phyloP scores from a whole-genome alignment of 768 basidiomycete genomes.

The Dioszegia aurantiaca region DNA sequence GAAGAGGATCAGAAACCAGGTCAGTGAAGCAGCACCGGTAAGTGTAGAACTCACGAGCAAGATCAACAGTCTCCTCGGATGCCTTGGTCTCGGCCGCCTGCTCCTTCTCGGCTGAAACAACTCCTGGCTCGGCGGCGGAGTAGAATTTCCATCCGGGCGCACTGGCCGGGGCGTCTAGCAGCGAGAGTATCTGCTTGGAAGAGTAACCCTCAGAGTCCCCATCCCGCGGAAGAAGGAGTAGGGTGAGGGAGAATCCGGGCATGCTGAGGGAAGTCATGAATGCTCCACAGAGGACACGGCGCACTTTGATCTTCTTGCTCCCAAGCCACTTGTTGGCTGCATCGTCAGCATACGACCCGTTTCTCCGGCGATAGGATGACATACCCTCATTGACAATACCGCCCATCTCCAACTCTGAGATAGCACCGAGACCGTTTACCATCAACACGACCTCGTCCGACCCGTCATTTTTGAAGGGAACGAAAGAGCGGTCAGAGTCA shows the following conservation, averaged over 20 bases:
- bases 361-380: too few species aligned
- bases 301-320: constrained; percentile 56
- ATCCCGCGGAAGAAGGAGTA: constrained; percentile 61
- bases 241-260: constrained; percentile 55
- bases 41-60: constrained; percentile 31
- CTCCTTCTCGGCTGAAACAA: constrained; percentile 24
- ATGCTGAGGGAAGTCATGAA: constrained; percentile 66
- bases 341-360: not conserved
- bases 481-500: constrained; percentile 53
- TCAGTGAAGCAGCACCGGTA: too few species aligned
- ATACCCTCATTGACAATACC: constrained; percentile 42
- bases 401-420: constrained; percentile 50
- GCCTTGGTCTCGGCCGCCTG: constrained; percentile 20
- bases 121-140: constrained; percentile 51
- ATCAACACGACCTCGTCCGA: constrained; percentile 62
- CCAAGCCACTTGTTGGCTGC: constrained; percentile 41
- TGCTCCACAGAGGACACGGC: constrained; percentile 70
- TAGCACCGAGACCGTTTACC: constrained; percentile 54
- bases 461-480: constrained; percentile 56
- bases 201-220: constrained; percentile 34
- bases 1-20: not conserved
- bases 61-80: constrained; percentile 34
- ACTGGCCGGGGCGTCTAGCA: constrained; percentile 54
- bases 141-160: constrained; percentile 87
- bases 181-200: constrained; percentile 46